Base-by-base conservation (phyloP, 2,329 filamentous ascomycete genomes). In the Exophiala sp. region DNA sequence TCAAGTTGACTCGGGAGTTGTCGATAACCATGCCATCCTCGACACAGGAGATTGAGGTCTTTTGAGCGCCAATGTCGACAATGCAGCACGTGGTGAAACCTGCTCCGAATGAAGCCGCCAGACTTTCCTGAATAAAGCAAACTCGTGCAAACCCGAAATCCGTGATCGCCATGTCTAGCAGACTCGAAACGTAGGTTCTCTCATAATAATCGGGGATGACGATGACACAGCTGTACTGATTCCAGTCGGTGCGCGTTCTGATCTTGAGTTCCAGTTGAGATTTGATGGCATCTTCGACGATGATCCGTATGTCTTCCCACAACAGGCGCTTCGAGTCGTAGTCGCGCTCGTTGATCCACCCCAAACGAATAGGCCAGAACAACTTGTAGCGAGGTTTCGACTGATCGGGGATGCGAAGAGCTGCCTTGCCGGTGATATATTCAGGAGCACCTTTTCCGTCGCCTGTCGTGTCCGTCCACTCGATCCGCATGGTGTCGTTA, bases 151-250 rank as follows among this genome's bases (percentile, higher is more conserved):
- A 95, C 49, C 89, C 85, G 63, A 96, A 93, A 70, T 91, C 90
- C 41, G 80, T 83, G 73, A 97, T 85, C 60, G 91, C 81, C 52
- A 93, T 87, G 48, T 90, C 84, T 35, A 98, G 74, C 8, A 94
- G 73, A 64, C 86, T 83, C 43, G 88, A 88, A 14, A 97, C 88
- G 58, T 96, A 95, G 43, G 81, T 81, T 67, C 95, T 94, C 70
- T 98, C 93, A 70, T 97, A 98, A 8, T 98, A 76, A 66, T 98
- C 93, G 0, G 93, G 93, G 40, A 98, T 94, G 56, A 98, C 83
- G 63, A 97, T 88, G n/a, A 96, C 90, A 61, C 89, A 96, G 62
- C 87, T 93, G 69, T 96, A 97, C 65, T 94, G 86, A 47, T 79
- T 79, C 82, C 90, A 94, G 44, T 91, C 83, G 61, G 84, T 86